Conservation (phyloP, 2,329 filamentous ascomycete genomes). For the Colletotrichum orchidophilum region DNA sequence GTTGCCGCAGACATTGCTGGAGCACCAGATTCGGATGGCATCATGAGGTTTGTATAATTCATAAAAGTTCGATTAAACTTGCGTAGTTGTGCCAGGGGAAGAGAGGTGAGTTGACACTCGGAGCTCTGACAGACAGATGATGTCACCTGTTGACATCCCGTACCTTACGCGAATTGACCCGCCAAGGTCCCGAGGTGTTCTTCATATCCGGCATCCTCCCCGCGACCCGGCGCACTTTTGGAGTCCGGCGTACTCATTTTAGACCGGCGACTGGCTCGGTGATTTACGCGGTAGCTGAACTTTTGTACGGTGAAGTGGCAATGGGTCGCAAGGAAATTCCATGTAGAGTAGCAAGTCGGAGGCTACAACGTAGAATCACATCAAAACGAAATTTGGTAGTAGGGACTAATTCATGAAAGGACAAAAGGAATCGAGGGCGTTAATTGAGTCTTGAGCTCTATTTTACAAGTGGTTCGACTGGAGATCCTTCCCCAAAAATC, state of each 20-base stretch:
- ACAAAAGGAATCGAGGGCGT: conserved; percentile 70
- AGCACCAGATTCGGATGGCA: conserved; percentile 30
- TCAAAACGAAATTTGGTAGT: background rate
- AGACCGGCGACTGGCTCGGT: background rate
- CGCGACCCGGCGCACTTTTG: background rate
- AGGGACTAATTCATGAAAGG: conserved; percentile 39
- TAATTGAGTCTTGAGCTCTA: conserved; percentile 70
- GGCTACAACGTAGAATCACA: background rate
- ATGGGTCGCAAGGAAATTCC: too few species aligned
- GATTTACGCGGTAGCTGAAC: background rate
- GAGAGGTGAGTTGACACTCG: background rate
- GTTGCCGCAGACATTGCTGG: conserved; percentile 73
- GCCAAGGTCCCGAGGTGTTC: background rate
- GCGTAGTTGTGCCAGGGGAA: background rate
- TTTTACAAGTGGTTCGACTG: conserved; percentile 69
- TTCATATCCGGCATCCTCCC: background rate
- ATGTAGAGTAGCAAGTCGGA: background rate
- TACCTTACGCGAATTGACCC: background rate
- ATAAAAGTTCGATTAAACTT: background rate
- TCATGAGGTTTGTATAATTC: background rate
- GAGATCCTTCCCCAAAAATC: conserved; percentile 50
- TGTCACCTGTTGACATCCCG: conserved; percentile 17
- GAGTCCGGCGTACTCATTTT: background rate
- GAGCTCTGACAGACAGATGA: conserved; percentile 28
- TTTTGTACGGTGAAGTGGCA: background rate